Percentiles rank a stretch among this genome's conserved stretches.
Evolutionary conservation across 495 filamentous ascomycete genomes (phyloP).

Genomic region (Apodospora peruviana): DNA sequence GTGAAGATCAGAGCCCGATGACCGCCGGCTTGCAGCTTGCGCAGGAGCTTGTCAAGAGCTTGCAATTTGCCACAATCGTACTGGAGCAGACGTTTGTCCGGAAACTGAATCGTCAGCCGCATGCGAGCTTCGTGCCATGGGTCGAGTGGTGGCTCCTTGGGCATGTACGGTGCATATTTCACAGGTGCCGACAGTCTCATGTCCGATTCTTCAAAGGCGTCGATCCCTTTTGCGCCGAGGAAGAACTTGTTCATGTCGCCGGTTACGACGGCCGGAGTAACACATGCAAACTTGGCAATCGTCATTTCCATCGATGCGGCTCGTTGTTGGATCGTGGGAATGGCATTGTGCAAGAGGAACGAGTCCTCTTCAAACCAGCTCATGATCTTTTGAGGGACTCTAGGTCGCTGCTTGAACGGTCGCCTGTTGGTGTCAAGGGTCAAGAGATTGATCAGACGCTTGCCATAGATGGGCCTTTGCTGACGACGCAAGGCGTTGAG

Average conservation of each 20-base stretch:
- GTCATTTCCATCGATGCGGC: slow-evolving; percentile 62
- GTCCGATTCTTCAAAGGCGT: slow-evolving; percentile 51
- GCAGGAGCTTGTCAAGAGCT: slow-evolving; percentile 77
- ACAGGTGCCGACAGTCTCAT: slow-evolving; percentile 40
- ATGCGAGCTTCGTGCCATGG: slow-evolving; percentile 92
- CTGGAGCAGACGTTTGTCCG: slow-evolving; percentile 88
- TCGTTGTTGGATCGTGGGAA: slow-evolving; percentile 67
- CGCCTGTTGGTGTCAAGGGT: slow-evolving; percentile 54
- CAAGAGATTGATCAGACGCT: slow-evolving; percentile 64
- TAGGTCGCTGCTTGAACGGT: slow-evolving; percentile 51
- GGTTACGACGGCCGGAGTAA: slow-evolving; percentile 83
- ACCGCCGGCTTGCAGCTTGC: slow-evolving; percentile 79
- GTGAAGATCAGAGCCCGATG: slow-evolving; percentile 97
- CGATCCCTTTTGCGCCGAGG: slow-evolving; percentile 54
- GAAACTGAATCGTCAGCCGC: slow-evolving; percentile 91
- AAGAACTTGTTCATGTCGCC: slow-evolving; percentile 65
- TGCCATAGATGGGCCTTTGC: slow-evolving; percentile 74
- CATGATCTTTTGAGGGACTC: slow-evolving; percentile 46
- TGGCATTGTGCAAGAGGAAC: slow-evolving; percentile 61
- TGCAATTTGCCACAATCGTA: slow-evolving; percentile 99
- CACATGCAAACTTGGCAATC: slow-evolving; percentile 83
- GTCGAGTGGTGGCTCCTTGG: slow-evolving; percentile 52
- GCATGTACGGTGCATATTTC: slow-evolving; percentile 43
- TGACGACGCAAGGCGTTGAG: slow-evolving; percentile 77
- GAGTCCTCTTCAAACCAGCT: slow-evolving; percentile 73